Evolutionary conservation across 2,329 filamentous ascomycete genomes (phyloP).

Genomic region (Ascochyta fabae): DNA sequence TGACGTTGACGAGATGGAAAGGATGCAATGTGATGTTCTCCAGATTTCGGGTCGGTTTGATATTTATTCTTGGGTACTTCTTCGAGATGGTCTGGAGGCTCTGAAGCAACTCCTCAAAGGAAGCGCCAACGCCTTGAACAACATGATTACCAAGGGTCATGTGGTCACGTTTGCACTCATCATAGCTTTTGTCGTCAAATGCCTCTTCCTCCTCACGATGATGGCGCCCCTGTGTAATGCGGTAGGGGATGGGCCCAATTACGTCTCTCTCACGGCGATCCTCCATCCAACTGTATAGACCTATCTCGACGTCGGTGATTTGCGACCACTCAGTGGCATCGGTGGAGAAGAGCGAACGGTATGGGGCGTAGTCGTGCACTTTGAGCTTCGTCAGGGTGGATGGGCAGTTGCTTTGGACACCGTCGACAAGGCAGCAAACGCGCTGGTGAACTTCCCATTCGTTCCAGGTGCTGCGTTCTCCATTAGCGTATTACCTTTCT

Average conservation of each 20-base stretch:
- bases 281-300: constrained; percentile 45
- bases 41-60: constrained; percentile 37
- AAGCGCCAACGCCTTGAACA: constrained; percentile 42
- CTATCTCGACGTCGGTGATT: constrained; percentile 42
- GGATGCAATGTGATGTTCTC: constrained; percentile 42
- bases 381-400: constrained; percentile 41
- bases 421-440: constrained; percentile 46
- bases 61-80: constrained; percentile 43
- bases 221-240: constrained; percentile 43
- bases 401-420: constrained; percentile 40
- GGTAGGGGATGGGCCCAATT: constrained; percentile 41
- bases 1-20: constrained; percentile 46
- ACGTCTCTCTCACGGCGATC: constrained; percentile 44
- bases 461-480: constrained; percentile 37
- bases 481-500: constrained; percentile 12
- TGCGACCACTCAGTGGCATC: constrained; percentile 40
- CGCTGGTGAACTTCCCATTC: constrained; percentile 49
- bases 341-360: constrained; percentile 44
- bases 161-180: constrained; percentile 42
- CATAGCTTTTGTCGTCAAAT: constrained; percentile 45
- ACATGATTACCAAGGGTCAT: constrained; percentile 44
- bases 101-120: constrained; percentile 42
- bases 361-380: constrained; percentile 46
- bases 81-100: constrained; percentile 39
- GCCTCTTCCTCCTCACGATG: constrained; percentile 45